These are phyloP conservation scores for Didymella arachidicola DNA, from an alignment of 2,329 filamentous ascomycete species.

Conservation along the genomic window DNA sequence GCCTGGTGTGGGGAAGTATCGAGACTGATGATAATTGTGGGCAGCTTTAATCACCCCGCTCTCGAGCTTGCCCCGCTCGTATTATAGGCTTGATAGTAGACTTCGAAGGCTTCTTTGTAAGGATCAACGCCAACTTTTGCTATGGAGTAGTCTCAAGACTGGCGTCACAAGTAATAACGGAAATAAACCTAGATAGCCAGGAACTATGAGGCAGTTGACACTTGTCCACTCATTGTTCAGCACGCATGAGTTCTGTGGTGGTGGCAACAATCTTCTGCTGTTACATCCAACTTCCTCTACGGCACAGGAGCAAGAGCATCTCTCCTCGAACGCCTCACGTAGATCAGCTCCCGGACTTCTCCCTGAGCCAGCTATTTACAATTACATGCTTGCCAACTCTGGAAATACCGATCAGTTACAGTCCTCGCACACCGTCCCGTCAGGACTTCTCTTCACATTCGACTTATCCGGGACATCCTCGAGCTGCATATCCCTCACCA, in stretches of 20 bases:
- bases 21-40: not conserved
- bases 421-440: constrained; percentile 50
- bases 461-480: constrained; percentile 4
- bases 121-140: not conserved
- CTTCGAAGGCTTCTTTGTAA: not conserved
- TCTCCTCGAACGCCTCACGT: too few relatives aligned
- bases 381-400: not conserved
- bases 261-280: too few relatives aligned
- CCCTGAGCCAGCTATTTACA: too few relatives aligned
- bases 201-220: too few relatives aligned
- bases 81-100: not conserved
- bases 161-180: too few relatives aligned
- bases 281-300: too few relatives aligned
- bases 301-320: too few relatives aligned
- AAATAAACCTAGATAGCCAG: too few relatives aligned
- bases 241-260: too few relatives aligned
- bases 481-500: constrained; percentile 6
- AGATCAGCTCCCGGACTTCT: not conserved
- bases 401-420: constrained; percentile 33
- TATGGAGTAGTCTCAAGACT: not conserved
- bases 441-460: constrained; percentile 42
- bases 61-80: not conserved
- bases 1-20: not conserved
- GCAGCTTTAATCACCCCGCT: not conserved
- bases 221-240: too few relatives aligned